A percentile compares a stretch with the other conserved stretches of the same genome.
phyloP scores from a whole-genome alignment of 2,329 filamentous ascomycete genomes.

The Diaporthe sp. region DNA sequence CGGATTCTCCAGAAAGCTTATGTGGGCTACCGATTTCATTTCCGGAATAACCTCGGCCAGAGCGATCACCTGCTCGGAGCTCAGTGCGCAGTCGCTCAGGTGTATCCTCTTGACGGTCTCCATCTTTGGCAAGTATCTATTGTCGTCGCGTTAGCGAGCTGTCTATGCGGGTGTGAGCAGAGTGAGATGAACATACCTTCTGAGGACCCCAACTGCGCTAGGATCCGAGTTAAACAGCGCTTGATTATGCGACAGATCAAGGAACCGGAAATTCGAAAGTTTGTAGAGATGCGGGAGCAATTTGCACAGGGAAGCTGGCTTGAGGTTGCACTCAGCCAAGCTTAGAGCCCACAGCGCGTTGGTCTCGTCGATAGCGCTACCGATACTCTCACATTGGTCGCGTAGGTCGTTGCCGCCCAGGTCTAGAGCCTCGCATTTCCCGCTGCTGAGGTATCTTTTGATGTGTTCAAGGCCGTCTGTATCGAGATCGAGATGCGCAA shows the following conservation, averaged over 20 bases:
- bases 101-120: conserved; percentile 85
- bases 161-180: background rate
- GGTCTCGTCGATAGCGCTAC: conserved; percentile 64
- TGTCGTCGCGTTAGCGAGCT: background rate
- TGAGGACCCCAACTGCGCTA: conserved; percentile 80
- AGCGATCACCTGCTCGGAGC: conserved; percentile 89
- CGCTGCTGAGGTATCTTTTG: conserved; percentile 80
- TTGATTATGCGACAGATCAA: conserved; percentile 93
- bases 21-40: conserved; percentile 82
- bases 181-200: conserved; percentile 70
- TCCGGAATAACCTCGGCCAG: conserved; percentile 93
- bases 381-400: conserved; percentile 68
- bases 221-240: conserved; percentile 81
- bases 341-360: conserved; percentile 84
- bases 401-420: conserved; percentile 85
- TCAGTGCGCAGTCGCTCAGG: conserved; percentile 86
- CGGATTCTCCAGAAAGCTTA: conserved; percentile 88
- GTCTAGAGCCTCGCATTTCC: conserved; percentile 89
- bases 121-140: conserved; percentile 83
- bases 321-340: conserved; percentile 87
- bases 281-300: conserved; percentile 81
- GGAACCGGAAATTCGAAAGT: conserved; percentile 83
- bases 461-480: conserved; percentile 82
- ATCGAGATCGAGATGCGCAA: conserved; percentile 86
- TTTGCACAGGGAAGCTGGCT: conserved; percentile 78